These are phyloP conservation scores for Plasmodium ovale DNA, from an alignment of 169 alveolate genomes.

Conservation along the genomic window DNA sequence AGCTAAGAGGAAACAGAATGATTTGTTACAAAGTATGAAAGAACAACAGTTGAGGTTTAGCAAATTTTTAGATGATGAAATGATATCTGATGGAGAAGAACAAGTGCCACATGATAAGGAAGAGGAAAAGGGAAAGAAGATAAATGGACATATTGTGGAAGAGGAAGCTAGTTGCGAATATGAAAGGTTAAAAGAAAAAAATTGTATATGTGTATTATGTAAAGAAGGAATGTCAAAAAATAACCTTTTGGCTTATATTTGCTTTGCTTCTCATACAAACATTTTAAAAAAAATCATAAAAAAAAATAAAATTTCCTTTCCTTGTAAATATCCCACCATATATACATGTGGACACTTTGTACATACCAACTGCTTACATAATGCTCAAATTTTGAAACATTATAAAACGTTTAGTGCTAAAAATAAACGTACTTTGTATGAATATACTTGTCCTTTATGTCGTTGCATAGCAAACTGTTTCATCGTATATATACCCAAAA, in stretches of 20 bases:
- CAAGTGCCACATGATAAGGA: not conserved
- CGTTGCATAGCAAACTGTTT: slow-evolving; percentile 67
- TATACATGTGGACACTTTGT: slow-evolving; percentile 69
- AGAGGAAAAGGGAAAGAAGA: not conserved
- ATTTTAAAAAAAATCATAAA: slow-evolving; percentile 54
- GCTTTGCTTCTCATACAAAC: slow-evolving; percentile 61
- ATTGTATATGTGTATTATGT: slow-evolving; percentile 71
- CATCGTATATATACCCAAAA: slow-evolving; percentile 56
- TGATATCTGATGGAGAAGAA: slow-evolving; percentile 13
- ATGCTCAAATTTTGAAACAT: slow-evolving; percentile 25
- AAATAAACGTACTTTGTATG: slow-evolving; percentile 38
- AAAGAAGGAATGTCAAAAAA: slow-evolving; percentile 66
- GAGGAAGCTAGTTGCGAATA: slow-evolving; percentile 21
- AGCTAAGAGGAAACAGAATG: slow-evolving; percentile 51
- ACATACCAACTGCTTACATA: slow-evolving; percentile 61
- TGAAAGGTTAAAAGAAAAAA: slow-evolving; percentile 52
- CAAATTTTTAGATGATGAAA: slow-evolving; percentile 34
- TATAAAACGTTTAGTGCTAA: slow-evolving; percentile 20
- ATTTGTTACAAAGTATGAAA: slow-evolving; percentile 50
- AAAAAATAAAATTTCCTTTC: slow-evolving; percentile 68
- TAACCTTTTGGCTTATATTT: slow-evolving; percentile 56
- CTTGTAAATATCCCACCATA: slow-evolving; percentile 59
- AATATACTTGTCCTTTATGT: slow-evolving; percentile 61
- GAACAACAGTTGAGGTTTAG: slow-evolving; percentile 54
- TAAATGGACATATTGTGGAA: not conserved